Conservation (phyloP, 2,329 filamentous ascomycete species). For the Trichoderma polysporum region DNA sequence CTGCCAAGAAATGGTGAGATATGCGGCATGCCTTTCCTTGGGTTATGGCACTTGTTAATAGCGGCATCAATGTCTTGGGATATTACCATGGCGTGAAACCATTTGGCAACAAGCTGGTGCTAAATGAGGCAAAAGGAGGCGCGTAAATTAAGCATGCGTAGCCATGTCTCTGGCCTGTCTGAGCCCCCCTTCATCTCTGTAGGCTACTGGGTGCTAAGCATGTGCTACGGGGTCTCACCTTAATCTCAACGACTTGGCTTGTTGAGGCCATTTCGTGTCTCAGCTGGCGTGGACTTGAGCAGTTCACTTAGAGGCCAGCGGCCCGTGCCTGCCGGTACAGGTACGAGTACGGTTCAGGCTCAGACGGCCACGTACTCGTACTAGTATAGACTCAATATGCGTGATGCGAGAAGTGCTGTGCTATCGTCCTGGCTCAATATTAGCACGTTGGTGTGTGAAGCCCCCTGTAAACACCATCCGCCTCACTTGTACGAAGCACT, state of each 20-base stretch:
- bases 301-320: neutral
- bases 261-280: conserved; percentile 17
- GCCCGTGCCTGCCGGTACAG: neutral
- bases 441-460: neutral
- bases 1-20: conserved; percentile 15
- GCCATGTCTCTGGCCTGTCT: conserved; percentile 19
- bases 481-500: conserved; percentile 7
- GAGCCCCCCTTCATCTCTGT: conserved; percentile 7
- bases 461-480: conserved; percentile 15
- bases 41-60: neutral
- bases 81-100: conserved; percentile 16
- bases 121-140: neutral
- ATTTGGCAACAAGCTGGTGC: neutral
- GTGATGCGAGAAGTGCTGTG: neutral
- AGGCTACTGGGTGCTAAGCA: neutral
- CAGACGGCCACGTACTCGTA: conserved; percentile 14
- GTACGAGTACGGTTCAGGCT: conserved; percentile 10
- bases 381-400: neutral
- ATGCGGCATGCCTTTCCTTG: neutral
- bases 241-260: conserved; percentile 16
- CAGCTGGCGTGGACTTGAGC: neutral
- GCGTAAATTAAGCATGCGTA: conserved; percentile 20
- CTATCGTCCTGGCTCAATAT: neutral
- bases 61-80: conserved; percentile 11
- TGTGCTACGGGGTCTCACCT: conserved; percentile 15